Percentiles rank a stretch among this genome's conserved stretches.
These are phyloP conservation scores for Cyberlindnera petersonii DNA, from an alignment of 805 yeast species.

Conservation along the genomic window DNA sequence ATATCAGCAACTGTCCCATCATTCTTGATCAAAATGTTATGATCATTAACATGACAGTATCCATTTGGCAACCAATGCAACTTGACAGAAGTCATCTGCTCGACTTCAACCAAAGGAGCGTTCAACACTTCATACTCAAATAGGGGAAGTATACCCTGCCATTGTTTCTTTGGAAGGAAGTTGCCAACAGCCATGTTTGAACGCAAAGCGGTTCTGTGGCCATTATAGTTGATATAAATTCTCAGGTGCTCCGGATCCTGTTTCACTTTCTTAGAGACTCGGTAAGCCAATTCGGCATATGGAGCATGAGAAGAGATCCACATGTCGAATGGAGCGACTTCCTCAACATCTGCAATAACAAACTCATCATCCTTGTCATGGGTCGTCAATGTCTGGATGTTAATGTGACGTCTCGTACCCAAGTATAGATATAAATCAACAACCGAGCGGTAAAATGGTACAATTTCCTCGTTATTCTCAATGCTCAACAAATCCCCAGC, in stretches of 20 bases:
- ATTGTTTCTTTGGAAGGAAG: slow-evolving; percentile 32
- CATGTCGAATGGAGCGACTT: slow-evolving; percentile 42
- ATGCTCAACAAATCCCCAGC: slow-evolving; percentile 9
- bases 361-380: slow-evolving; percentile 47
- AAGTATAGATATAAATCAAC: slow-evolving; percentile 51
- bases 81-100: slow-evolving; percentile 62
- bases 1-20: slow-evolving; percentile 53
- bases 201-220: slow-evolving; percentile 49
- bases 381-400: slow-evolving; percentile 41
- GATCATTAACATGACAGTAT: slow-evolving; percentile 61
- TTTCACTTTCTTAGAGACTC: slow-evolving; percentile 50
- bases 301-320: slow-evolving; percentile 65
- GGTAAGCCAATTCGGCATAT: slow-evolving; percentile 57
- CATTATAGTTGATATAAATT: slow-evolving; percentile 58
- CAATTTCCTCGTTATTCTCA: slow-evolving; percentile 16
- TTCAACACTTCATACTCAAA: slow-evolving; percentile 77
- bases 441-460: slow-evolving; percentile 35
- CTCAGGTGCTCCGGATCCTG: slow-evolving; percentile 61
- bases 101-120: slow-evolving; percentile 71
- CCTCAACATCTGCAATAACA: slow-evolving; percentile 36
- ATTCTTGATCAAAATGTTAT: slow-evolving; percentile 67
- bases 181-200: slow-evolving; percentile 31
- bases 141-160: slow-evolving; percentile 34
- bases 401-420: slow-evolving; percentile 56
- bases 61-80: slow-evolving; percentile 73